Evolutionary conservation across 345 rosid species (phyloP), one percentile per base, ranked within the genome.

Genomic region (Eucalyptus pauciflora): DNA sequence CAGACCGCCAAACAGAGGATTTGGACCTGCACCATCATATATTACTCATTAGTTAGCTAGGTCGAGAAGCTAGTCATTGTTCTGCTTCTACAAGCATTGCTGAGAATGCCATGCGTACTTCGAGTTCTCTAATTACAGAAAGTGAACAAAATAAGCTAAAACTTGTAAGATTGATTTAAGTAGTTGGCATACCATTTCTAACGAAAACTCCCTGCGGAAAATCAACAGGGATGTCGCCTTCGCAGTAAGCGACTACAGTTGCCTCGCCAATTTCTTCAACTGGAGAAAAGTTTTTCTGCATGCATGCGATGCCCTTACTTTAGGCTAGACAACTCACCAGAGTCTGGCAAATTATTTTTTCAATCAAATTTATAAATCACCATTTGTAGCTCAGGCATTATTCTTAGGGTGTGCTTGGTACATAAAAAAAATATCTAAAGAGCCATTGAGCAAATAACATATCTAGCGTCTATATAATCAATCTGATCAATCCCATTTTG

Each of bases 1-100:
- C 7, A 92, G 54, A 50, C 94, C 93, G n/a, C 95, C 94, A 58
- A 90, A 94, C 5, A 93, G 88, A 27, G 95, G 94, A 81, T 95
- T 94, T 52, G 94, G 89, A 49, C 97, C 97, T 94, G 91, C 29
- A 51, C 18, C 60, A n/a, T n/a, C 54, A 50, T n/a, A n/a, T 13
- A 50, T n/a, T 49, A 86, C 87, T n/a, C 56, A 1, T 13, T n/a
- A n/a, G 45, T 71, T 0, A 33, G 45, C 81, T 37, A 33, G 0
- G 5, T 71, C 3, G 1, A 71, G 25, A 71, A 71, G 81, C 46
- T 71, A 9, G 25, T 37, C 81, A 11, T 10, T 17, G 24, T 67
- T 33, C 31, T 33, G 81, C 81, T 33, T 71, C 81, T 37, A 33
- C 45, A 33, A 71, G 46, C 81, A 71, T 71, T 18, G 24, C 25